Base-by-base conservation (phyloP, 306 rosid genomes). In the Quercus robur region DNA sequence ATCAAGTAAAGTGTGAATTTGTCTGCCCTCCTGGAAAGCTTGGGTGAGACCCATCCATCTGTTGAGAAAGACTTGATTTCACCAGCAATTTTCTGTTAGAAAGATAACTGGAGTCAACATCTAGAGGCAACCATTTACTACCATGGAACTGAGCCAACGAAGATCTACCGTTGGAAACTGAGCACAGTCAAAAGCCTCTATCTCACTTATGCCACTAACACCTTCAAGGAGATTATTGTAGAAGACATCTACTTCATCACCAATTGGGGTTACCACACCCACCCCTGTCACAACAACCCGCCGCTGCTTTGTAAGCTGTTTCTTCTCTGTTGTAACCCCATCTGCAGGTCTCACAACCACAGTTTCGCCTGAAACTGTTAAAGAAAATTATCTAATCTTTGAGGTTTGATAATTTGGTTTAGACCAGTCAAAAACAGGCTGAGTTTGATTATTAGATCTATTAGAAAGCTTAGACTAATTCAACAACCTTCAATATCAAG, bases 11-110 rank as follows among this genome's bases (percentile, higher is more conserved):
- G 98, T 94, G 93, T 95, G 84, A 91, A 95, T 75, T 95, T 95
- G 71, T 95, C 98, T 94, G 93, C 90, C 86, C 99, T 87, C 88
- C 83, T 95, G 44, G 96, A 86, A 73, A 93, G 77, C 68, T 95
- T 95, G 33, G 99, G 98, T 75, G 97, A 86, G 70, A 95, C 97
- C 98, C 96, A 95, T 69, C 99, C 98, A 78, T 95, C 97, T 9
- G 92, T 83, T 11, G 97, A 93, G 89, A 95, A 93, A 55, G 94
- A 87, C 86, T 95, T 95, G 52, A 95, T 95, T 86, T 95, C 99
- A 28, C 98, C 99, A 73, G 94, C 99, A 81, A 95, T 93, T 84
- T 92, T 91, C 98, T 95, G 85, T 49, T 62, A 83, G 58, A 77
- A 33, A 82, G 58, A 74, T 68, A 62, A 79, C 19, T 62, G 30